Evolutionary conservation across 257 asterid species (phyloP).

Genomic region (Ocimum tenuiflorum): DNA sequence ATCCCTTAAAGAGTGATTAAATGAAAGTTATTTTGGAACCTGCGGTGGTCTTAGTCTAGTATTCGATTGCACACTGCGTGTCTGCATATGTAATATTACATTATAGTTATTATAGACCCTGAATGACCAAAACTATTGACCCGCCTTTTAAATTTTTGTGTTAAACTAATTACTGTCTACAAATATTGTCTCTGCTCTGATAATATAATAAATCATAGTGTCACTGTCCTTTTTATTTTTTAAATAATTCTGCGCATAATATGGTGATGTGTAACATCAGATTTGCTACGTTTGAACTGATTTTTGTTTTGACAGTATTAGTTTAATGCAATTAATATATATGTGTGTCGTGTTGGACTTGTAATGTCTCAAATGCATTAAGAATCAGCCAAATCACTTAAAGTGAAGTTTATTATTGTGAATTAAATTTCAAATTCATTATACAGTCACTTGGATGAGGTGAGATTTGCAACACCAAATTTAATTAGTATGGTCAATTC

Average conservation of each 20-base stretch:
- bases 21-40: background rate
- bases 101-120: too few species aligned
- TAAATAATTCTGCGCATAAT: background rate
- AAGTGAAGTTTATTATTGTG: background rate
- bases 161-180: conserved; percentile 17
- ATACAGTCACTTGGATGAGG: background rate
- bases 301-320: background rate
- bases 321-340: background rate
- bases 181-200: background rate
- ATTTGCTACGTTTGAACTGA: conserved; percentile 2
- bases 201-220: background rate
- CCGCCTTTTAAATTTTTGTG: conserved; percentile 18
- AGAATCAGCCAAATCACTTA: background rate
- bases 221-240: conserved; percentile 4
- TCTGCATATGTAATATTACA: too few species aligned
- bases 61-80: background rate
- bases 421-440: background rate
- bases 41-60: background rate
- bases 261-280: conserved; percentile 11
- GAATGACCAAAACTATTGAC: too few species aligned
- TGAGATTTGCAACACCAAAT: background rate
- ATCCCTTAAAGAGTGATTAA: background rate
- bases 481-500: background rate
- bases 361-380: background rate
- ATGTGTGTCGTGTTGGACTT: conserved; percentile 9